A percentile compares a stretch with the other conserved stretches of the same genome.
These are phyloP conservation scores for Psilocybe mexicana DNA, from an alignment of 1,284 basidiomycete genomes.

Conservation along the genomic window DNA sequence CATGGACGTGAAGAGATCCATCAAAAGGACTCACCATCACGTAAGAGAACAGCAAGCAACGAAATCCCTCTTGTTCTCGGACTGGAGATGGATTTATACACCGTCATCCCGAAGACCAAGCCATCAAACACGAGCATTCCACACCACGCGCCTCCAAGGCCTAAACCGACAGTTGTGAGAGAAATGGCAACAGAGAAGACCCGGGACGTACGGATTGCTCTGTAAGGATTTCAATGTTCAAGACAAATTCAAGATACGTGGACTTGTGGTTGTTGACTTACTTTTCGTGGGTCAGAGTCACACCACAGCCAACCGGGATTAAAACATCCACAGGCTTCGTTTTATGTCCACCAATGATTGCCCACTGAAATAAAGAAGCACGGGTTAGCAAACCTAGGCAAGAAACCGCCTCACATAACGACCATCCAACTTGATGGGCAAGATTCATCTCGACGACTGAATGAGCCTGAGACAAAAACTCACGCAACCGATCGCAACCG, in stretches of 20 bases:
- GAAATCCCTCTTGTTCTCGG: slow-evolving; percentile 24
- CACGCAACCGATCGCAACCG: slow-evolving; percentile 24
- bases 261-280: slow-evolving; percentile 7
- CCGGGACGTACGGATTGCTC: slow-evolving; percentile 21
- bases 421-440: no score
- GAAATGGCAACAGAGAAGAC: not conserved
- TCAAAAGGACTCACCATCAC: slow-evolving; percentile 33
- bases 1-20: not conserved
- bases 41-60: slow-evolving; percentile 35
- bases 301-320: slow-evolving; percentile 17
- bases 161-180: slow-evolving; percentile 20
- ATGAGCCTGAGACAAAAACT: not conserved
- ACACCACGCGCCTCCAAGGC: slow-evolving; percentile 35
- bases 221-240: not conserved
- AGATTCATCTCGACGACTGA: not conserved
- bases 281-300: slow-evolving; percentile 17
- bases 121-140: slow-evolving; percentile 42
- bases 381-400: not conserved
- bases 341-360: slow-evolving; percentile 21
- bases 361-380: slow-evolving; percentile 18
- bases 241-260: not conserved
- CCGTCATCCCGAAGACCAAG: slow-evolving; percentile 42
- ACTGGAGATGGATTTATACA: slow-evolving; percentile 39
- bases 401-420: no score
- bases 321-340: slow-evolving; percentile 11